A percentile compares a stretch with the other conserved stretches of the same genome.
Evolutionary conservation across 768 basidiomycete genomes (phyloP).

Genomic region (Pleurotus sapidus): DNA sequence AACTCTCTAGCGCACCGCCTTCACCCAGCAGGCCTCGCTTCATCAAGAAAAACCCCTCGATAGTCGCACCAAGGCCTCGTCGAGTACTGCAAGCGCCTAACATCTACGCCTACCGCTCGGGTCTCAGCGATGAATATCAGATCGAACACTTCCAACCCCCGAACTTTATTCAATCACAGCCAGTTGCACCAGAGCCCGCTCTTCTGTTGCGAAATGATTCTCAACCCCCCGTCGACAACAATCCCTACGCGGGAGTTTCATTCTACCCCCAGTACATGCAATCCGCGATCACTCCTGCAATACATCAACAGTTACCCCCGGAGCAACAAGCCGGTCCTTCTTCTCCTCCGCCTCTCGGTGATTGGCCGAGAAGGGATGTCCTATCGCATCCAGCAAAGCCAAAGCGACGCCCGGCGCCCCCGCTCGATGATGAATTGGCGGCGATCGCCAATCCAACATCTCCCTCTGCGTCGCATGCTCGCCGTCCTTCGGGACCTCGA

Average conservation of each 20-base stretch:
- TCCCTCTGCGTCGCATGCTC: constrained; percentile 17
- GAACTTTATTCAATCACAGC: constrained; percentile 15
- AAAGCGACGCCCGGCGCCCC: constrained; percentile 19
- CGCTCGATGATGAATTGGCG: constrained; percentile 10
- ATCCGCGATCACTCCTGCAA: constrained; percentile 14
- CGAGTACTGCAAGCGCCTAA: constrained; percentile 27
- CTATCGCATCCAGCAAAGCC: constrained; percentile 26
- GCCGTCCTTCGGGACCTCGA: constrained; percentile 36
- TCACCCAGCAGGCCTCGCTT: constrained; percentile 28
- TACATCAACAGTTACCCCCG: constrained; percentile 12
- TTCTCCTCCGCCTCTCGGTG: constrained; percentile 44
- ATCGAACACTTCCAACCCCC: constrained; percentile 44
- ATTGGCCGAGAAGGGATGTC: constrained; percentile 52
- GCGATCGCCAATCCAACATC: constrained; percentile 14
- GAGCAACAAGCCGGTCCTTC: constrained; percentile 15
- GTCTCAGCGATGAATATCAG: constrained; percentile 38
- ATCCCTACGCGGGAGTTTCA: constrained; percentile 16
- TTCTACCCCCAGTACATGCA: constrained; percentile 30
- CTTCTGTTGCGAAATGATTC: constrained; percentile 5
- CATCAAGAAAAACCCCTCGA: constrained; percentile 31
- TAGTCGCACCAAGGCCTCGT: constrained; percentile 42
- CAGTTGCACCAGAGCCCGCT: constrained; percentile 15
- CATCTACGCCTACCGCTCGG: constrained; percentile 36
- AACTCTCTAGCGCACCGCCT: constrained; percentile 13
- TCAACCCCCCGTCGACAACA: constrained; percentile 7